Evolutionary conservation across 202 grass and related monocot genomes (phyloP), one percentile per base, ranked within the genome.

Genomic region (Saccharum hybrid): DNA sequence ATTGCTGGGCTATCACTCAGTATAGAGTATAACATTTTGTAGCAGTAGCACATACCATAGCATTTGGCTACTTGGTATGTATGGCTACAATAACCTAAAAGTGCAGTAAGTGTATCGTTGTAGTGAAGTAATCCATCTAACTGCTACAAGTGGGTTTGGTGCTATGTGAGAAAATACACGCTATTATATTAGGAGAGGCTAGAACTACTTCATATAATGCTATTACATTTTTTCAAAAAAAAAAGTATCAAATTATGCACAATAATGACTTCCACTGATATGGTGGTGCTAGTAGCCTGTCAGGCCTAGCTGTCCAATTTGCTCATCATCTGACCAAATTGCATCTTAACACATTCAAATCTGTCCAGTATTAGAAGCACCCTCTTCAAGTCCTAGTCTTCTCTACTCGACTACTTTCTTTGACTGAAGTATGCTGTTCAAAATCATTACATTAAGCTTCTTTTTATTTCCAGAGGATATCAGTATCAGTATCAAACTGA

Each of bases 281-380:
- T 37, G 1, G 61, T 66, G 48, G 7, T 36, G 26, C 64, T 71
- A 62, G 43, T 28, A 28, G 68, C 39, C 39, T 26, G 43, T 12
- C 26, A 31, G 23, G 70, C 70, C 62, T 61, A 85, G 30, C 19
- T 79, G 6, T 63, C 31, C 30, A 85, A 71, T 75, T 34, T 14
- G 45, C 18, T 56, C 62, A 75, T 4, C 42, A 74, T 54, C 71
- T 54, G 21, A 41, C 22, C 14, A 49, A 22, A 34, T 49, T 33
- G 18, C 6, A 48, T 49, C 40, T 51, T 75, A 83, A 54, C 9
- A 73, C n/a, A 18, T 18, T 52, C 45, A 18, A 34, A 34, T 54
- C 15, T 34, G 42, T 33, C 33, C n/a, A 69, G 19, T 5, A 69
- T 18, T 46, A 16, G 67, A 69, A 40, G 33, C 10, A 80, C 8